Evolutionary conservation across 2,329 filamentous ascomycete species (phyloP).

Genomic region (Helicocarpus griseus): DNA sequence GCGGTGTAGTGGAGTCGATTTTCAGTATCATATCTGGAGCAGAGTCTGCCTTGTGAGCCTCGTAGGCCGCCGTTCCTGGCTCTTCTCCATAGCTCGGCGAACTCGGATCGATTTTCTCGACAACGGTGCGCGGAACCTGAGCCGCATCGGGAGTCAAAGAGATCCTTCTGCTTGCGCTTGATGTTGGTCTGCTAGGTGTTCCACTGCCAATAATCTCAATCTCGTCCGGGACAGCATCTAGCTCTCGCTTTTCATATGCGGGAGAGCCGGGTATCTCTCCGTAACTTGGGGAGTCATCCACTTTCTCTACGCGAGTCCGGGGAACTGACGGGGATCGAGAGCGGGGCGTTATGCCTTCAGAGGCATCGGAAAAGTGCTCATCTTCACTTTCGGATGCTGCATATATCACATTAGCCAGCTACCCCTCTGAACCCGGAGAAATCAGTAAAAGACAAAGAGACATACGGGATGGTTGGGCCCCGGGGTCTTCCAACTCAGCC

Average conservation of each 20-base stretch:
- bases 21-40: constrained; percentile 48
- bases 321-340: constrained; percentile 46
- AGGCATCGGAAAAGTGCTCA: constrained; percentile 58
- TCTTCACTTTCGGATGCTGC: constrained; percentile 44
- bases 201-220: constrained; percentile 47
- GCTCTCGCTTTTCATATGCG: constrained; percentile 48
- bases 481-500: constrained; percentile 46
- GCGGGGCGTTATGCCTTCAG: constrained; percentile 41
- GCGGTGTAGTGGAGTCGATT: constrained; percentile 15
- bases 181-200: constrained; percentile 31
- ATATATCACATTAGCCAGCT: constrained; percentile 15
- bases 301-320: constrained; percentile 52
- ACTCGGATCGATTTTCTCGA: constrained; percentile 51
- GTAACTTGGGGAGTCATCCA: constrained; percentile 49
- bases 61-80: constrained; percentile 50
- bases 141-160: constrained; percentile 43
- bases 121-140: constrained; percentile 49
- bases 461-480: constrained; percentile 47
- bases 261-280: constrained; percentile 54
- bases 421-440: background rate
- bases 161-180: constrained; percentile 34
- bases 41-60: constrained; percentile 49
- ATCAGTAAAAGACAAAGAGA: background rate
- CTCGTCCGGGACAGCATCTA: constrained; percentile 55
- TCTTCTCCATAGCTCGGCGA: constrained; percentile 51